Evolutionary conservation across 768 basidiomycete species (phyloP).

Genomic region (Chalciporus sphaerocephalus): DNA sequence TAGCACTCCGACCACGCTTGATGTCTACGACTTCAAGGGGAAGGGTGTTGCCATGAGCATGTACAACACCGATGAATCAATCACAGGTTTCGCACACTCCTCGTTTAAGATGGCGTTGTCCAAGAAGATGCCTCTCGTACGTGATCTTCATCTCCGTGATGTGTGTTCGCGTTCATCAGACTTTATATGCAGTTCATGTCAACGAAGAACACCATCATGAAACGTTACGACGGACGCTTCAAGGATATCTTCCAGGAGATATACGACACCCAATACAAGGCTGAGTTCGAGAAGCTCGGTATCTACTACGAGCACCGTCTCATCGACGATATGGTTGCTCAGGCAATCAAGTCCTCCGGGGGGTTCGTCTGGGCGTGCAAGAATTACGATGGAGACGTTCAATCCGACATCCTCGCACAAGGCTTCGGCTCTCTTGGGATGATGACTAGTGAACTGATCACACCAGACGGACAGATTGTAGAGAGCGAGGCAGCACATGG

Average conservation of each 20-base stretch:
- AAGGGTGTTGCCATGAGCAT: conserved; percentile 92
- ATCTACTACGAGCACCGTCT: conserved; percentile 96
- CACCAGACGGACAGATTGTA: conserved; percentile 88
- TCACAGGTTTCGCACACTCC: conserved; percentile 92
- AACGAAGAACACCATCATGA: conserved; percentile 96
- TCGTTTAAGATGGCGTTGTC: conserved; percentile 94
- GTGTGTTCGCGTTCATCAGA: neutral
- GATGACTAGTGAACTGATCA: conserved; percentile 96
- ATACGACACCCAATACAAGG: conserved; percentile 77
- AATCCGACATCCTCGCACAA: conserved; percentile 94
- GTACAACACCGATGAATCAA: conserved; percentile 99
- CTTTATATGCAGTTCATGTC: conserved; percentile 71
- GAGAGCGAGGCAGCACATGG: conserved; percentile 98
- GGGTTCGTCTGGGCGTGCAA: conserved; percentile 80
- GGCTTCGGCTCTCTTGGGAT: conserved; percentile 96
- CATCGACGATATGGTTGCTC: conserved; percentile 98
- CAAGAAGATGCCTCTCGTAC: conserved; percentile 74
- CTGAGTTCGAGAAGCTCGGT: conserved; percentile 60
- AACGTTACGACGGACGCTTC: conserved; percentile 98
- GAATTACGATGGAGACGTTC: conserved; percentile 83
- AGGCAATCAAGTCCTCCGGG: conserved; percentile 92
- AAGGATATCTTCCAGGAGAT: conserved; percentile 99
- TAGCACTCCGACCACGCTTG: conserved; percentile 55
- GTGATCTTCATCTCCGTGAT: conserved; percentile 18
- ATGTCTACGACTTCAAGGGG: conserved; percentile 93